Evolutionary conservation across 1,139 yeast species (phyloP), one percentile per base, ranked within the genome.

Genomic region (Magnusiomyces clavatus): DNA sequence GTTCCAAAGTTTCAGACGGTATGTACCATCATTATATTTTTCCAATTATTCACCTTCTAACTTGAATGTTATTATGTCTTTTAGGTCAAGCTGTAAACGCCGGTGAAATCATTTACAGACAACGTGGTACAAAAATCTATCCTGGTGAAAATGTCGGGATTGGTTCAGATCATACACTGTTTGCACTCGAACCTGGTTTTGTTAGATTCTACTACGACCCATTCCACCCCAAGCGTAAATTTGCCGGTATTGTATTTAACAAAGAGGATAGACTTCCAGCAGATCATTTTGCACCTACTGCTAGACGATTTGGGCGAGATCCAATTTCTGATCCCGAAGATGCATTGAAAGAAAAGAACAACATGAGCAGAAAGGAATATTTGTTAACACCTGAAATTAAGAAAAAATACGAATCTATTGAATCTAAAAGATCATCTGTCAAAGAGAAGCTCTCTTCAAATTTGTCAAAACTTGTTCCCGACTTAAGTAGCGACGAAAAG

Each of bases 81-180:
- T 8, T 24, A 24, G 31, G 31, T 8, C 77, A 80, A 63, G 60
- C 55, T 37, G 86, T 83, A 1, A 76, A 77, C 51, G 81, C 87
- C 0, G 97, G 97, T n/a, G 86, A 89, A 64, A 90, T 92, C 60
- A 77, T 92, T 46, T 81, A 87, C 82, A 81, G 97, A 69, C 99
- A 92, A 66, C 79, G 97, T 67, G 99, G 99, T 64, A 89, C 98
- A n/a, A 83, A 80, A 62, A 86, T 90, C 66, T 95, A 82, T 64
- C 97, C 98, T 0, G 99, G 99, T 45, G 95, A 86, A 60, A 90
- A 92, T 61, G 48, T 68, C 24, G 87, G 86, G 17, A 86, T 92
- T 58, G 98, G 99, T 58, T 83, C 81, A 60, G 98, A 92, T 67
- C 97, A 90, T 67, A 92, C 98, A 2, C 79, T 92, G 40, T 89